Evolutionary conservation across 192 early-diverging fungal species (phyloP), one percentile per base, ranked within the genome.

Genomic region (Mortierella claussenii): DNA sequence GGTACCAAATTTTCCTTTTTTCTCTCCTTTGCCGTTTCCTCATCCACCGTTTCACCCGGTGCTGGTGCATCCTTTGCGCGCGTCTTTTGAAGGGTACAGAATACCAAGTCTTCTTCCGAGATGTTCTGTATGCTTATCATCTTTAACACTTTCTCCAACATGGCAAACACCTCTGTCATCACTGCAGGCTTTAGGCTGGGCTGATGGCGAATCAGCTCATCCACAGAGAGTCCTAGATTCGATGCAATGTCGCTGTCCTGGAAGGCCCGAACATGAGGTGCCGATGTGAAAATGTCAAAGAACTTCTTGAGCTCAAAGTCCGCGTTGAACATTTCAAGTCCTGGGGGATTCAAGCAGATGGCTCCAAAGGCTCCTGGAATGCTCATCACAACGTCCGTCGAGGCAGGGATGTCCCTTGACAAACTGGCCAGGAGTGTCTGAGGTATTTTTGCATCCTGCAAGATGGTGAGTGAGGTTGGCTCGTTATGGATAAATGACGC

Each of bases 401-500:
- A 92, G 24, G 88, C 85, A 5, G 94, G 93, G n/a, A 96, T 85
- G 23, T 93, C 87, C 21, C 80, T 79, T 18, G 83, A 84, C 15
- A 93, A 70, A 21, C 88, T 80, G 7, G 80, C 78, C 32, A 98
- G 81, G 63, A 99, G 89, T 2, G 88, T 87, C 55, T 96, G 89
- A 8, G 97, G 95, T 33, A 99, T 79, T 45, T 89, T 86, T 4
- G 90, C 83, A 78, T 99, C 98, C 78, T 99, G 98, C 24, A 99
- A 85, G 56, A 99, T 97, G 9, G 92, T 78, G 31, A 99, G 80
- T n/a, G 90, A 95, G 1, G 97, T 98, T 4, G 98, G 98, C 62
- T 99, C 98, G 62, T 99, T 99, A 71, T 99, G 95, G 34, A 99
- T 95, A 49, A 99, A 92, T 7, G 93, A 95, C 0, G 97, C 87